Evolutionary conservation across 306 rosid genomes (phyloP).

Genomic region (Vigna trinervia): DNA sequence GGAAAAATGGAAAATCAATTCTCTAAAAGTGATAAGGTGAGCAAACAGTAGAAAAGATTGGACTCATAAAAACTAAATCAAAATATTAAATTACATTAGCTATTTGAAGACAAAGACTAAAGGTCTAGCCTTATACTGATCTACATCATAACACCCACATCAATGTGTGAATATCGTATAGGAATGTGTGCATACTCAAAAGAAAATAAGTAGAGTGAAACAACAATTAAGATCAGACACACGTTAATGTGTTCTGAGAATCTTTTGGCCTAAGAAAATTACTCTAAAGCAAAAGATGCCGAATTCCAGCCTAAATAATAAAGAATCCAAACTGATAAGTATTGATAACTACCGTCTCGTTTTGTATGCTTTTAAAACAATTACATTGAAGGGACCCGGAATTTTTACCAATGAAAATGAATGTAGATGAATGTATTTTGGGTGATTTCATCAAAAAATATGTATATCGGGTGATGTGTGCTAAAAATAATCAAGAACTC

Average conservation of each 20-base stretch:
- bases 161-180: neutral
- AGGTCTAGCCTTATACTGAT: conserved; percentile 21
- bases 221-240: conserved; percentile 9
- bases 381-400: neutral
- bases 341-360: conserved; percentile 2
- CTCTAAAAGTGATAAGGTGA: conserved; percentile 10
- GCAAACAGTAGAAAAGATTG: conserved; percentile 20
- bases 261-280: conserved; percentile 25
- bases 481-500: neutral
- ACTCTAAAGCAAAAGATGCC: neutral
- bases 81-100: conserved; percentile 15
- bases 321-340: conserved; percentile 14
- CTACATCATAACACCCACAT: conserved; percentile 1
- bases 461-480: neutral
- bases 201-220: conserved; percentile 16
- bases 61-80: conserved; percentile 34
- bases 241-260: neutral
- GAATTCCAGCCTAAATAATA: neutral
- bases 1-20: conserved; percentile 20
- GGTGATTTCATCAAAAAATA: neutral
- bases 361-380: conserved; percentile 1
- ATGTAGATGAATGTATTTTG: neutral
- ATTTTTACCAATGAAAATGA: neutral
- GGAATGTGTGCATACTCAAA: neutral
- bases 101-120: conserved; percentile 20